phyloP scores from a whole-genome alignment of 1,284 basidiomycete species.

The Neotropicomus parvogracilis region DNA sequence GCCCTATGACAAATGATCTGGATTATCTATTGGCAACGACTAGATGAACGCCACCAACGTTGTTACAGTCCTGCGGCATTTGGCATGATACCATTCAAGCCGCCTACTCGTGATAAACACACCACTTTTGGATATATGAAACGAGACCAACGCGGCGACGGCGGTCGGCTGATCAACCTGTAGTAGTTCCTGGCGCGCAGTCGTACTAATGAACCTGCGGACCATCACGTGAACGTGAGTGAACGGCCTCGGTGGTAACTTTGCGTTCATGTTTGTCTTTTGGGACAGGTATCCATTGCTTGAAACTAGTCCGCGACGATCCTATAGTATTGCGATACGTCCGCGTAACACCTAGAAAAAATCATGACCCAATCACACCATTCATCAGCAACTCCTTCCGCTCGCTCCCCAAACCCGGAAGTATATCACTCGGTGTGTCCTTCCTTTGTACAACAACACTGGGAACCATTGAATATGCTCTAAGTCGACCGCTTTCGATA shows the following conservation, averaged over 20 bases:
- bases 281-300: too few species aligned
- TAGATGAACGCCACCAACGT: too few species aligned
- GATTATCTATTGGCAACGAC: not conserved
- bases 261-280: too few species aligned
- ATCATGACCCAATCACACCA: not conserved
- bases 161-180: slow-evolving; percentile 6
- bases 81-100: not conserved
- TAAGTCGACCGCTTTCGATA: not conserved
- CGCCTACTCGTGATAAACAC: slow-evolving; percentile 5
- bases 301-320: too few species aligned
- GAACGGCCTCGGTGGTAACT: too few species aligned
- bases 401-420: not conserved
- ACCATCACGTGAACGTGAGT: not conserved
- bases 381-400: not conserved
- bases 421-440: not conserved
- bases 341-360: too few species aligned
- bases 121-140: slow-evolving; percentile 3
- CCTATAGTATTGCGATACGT: too few species aligned
- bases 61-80: slow-evolving; percentile 1
- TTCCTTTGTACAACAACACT: not conserved
- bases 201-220: not conserved
- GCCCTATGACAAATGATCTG: slow-evolving; percentile 6
- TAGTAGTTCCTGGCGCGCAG: slow-evolving; percentile 5
- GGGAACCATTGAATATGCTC: not conserved
- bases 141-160: slow-evolving; percentile 4